Conservation (phyloP, 306 rosid species). For the Dryas octopetala region DNA sequence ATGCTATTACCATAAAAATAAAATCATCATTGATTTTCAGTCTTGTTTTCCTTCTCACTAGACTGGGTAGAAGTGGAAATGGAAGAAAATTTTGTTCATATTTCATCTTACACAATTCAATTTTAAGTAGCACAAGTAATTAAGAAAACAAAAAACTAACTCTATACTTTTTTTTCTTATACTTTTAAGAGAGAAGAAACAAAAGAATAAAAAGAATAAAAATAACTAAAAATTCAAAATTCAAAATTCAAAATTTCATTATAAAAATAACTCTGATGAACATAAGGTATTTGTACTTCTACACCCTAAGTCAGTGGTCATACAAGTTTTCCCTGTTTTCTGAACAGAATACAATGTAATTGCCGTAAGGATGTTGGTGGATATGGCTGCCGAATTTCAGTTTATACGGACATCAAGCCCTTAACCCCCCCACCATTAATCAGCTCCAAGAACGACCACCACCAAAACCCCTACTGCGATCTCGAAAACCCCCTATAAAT, state of each 20-base stretch:
- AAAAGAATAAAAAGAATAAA: no score
- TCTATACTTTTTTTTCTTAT: no score
- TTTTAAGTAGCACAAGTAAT: no score
- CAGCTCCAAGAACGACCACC: slow-evolving; percentile 65
- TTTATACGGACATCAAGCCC: slow-evolving; percentile 10
- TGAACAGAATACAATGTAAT: slow-evolving; percentile 22
- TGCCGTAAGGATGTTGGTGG: not conserved
- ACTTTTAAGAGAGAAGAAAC: no score
- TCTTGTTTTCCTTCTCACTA: no score
- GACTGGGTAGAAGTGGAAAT: no score
- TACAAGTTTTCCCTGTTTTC: slow-evolving; percentile 27
- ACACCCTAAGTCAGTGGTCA: slow-evolving; percentile 27
- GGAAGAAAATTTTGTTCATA: no score
- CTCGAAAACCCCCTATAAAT: slow-evolving; percentile 54
- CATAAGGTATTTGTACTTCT: slow-evolving; percentile 19
- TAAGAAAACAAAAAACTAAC: no score
- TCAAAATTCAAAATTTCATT: not conserved
- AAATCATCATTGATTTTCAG: no score
- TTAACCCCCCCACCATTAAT: slow-evolving; percentile 19
- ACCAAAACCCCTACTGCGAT: slow-evolving; percentile 58
- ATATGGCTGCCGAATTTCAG: not conserved
- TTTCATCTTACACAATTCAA: no score
- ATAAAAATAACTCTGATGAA: not conserved
- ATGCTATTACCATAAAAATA: no score
- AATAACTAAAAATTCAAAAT: not conserved